Base-by-base conservation (phyloP, 306 rosid genomes). In the Fragaria nilgerrensis region DNA sequence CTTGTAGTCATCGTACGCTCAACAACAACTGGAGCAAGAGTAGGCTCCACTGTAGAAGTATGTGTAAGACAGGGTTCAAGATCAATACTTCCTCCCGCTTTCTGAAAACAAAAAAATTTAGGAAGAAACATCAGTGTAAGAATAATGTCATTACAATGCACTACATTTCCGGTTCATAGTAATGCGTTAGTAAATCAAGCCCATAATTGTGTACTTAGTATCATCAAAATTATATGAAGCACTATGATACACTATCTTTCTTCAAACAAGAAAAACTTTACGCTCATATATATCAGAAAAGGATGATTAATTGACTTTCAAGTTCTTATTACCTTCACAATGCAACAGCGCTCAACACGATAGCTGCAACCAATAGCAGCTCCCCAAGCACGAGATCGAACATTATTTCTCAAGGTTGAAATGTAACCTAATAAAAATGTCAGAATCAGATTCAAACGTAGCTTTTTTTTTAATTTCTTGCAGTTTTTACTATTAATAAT, bases 381-480 rank as follows among this genome's bases (percentile, higher is more conserved):
- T 81, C 97, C 98, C 98, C 98, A 94, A 7, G 97, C 97, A 68
- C 98, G 98, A 29, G 98, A 94, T 49, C 98, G 95, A 34, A 94
- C 97, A 75, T 92, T 94, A 82, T 94, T 94, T 87, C 98, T 88
- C 84, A 89, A 77, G 48, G 97, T 88, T 47, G 98, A 94, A 75
- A 92, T 83, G 81, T 94, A 94, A 85, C 95, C 98, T 94, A 87
- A 74, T 37, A 75, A 61, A 77, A 61, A 37, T 70, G 53, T 81
- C 44, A 78, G 23, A 76, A 44, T 48, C 45, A 41, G 83, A 53
- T 74, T 77, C 68, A 84, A 55, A 45, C 80, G 63, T 70, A 72
- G 45, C 37, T 53, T 19, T 41, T 50, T 6, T 50, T 19, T 2
- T 15, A 11, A 36, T 62, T 62, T 62, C n/a, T 62, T 62, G 5